Evolutionary conservation across 1,284 basidiomycete genomes (phyloP).

Genomic region (Agaricales sp.): DNA sequence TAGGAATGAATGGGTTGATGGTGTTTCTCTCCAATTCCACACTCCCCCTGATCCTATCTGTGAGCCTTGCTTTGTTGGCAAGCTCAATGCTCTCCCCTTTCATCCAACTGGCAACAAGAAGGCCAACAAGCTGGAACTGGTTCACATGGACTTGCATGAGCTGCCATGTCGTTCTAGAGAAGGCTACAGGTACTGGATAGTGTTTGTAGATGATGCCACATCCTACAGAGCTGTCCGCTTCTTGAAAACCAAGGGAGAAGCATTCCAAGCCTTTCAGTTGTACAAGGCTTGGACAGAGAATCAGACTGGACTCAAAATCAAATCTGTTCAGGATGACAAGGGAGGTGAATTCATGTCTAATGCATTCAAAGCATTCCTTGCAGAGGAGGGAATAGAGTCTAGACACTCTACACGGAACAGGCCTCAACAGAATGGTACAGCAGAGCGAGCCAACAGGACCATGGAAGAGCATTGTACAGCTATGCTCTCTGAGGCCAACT

Average conservation of each 20-base stretch:
- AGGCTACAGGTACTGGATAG: conserved; percentile 17
- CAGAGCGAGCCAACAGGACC: conserved; percentile 20
- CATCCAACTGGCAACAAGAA: background rate
- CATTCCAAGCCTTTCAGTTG: conserved; percentile 15
- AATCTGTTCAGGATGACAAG: conserved; percentile 16
- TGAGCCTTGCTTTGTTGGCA: conserved; percentile 11
- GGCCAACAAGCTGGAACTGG: conserved; percentile 7
- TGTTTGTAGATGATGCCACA: conserved; percentile 18
- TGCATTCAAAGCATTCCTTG: conserved; percentile 14
- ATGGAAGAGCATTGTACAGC: conserved; percentile 14
- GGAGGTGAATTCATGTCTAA: conserved; percentile 19
- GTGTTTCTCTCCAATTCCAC: no score
- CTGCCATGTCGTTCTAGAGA: conserved; percentile 9
- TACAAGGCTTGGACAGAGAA: conserved; percentile 18
- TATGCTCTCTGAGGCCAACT: conserved; percentile 14
- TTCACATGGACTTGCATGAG: conserved; percentile 19
- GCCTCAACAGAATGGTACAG: conserved; percentile 24
- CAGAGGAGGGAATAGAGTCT: conserved; percentile 17
- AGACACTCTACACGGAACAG: conserved; percentile 16
- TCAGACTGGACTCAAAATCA: conserved; percentile 18
- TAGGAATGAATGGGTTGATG: no score
- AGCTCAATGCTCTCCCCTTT: conserved; percentile 8
- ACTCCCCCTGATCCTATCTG: conserved; percentile 4
- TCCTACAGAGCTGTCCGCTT: conserved; percentile 9
- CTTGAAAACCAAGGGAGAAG: conserved; percentile 15